Conservation (phyloP, 1,139 yeast species). For the Debaryomyces fabryi region DNA sequence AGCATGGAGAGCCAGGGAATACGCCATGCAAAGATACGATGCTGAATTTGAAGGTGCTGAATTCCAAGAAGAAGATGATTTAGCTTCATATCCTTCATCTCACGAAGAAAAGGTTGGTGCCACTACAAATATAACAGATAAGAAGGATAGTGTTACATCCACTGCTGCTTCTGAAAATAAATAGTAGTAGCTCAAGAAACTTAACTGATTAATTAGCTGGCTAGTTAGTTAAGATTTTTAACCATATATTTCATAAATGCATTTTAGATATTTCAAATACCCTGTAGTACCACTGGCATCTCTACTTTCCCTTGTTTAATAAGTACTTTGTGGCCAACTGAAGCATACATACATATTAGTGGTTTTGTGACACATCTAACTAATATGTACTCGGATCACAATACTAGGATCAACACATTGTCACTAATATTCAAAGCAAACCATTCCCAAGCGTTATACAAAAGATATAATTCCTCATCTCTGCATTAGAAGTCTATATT, state of each 20-base stretch:
- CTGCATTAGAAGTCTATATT: neutral
- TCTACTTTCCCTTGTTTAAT: neutral
- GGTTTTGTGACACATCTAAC: neutral
- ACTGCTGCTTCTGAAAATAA: neutral
- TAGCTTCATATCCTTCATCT: neutral
- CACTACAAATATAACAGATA: neutral
- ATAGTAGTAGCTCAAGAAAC: neutral
- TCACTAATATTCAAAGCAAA: too few species aligned
- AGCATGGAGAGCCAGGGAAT: constrained; percentile 31
- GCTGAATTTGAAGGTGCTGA: constrained; percentile 17
- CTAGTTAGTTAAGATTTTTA: neutral
- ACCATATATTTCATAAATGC: neutral
- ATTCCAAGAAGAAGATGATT: neutral
- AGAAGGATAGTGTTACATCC: neutral
- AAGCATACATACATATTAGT: neutral
- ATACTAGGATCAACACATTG: neutral
- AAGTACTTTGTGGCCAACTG: neutral
- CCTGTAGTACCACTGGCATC: neutral
- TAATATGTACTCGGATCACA: neutral
- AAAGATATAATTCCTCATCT: too few species aligned
- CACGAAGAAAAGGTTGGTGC: neutral
- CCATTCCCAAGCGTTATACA: too few species aligned
- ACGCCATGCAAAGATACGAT: constrained; percentile 24
- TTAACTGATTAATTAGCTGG: neutral
- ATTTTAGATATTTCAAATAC: neutral